These are phyloP conservation scores for Penicillium nordicum DNA, from an alignment of 2,329 filamentous ascomycete genomes.

Conservation along the genomic window DNA sequence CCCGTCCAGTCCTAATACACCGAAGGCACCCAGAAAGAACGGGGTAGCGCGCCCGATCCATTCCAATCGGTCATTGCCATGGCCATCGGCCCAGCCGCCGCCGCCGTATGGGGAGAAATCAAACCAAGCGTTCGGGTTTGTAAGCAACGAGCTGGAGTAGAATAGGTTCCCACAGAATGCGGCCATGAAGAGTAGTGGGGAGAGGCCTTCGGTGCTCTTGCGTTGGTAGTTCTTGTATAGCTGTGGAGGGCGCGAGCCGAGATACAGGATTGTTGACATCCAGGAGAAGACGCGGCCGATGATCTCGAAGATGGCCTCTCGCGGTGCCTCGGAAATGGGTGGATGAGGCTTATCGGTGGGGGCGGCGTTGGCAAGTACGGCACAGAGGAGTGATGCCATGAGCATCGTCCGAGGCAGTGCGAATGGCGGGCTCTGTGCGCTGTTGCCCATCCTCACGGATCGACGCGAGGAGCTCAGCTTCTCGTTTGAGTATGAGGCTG, in stretches of 20 bases:
- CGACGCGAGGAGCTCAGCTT: slow-evolving; percentile 31
- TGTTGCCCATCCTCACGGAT: slow-evolving; percentile 26
- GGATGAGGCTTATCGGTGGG: slow-evolving; percentile 32
- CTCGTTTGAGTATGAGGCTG: slow-evolving; percentile 35
- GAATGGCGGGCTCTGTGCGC: slow-evolving; percentile 27
- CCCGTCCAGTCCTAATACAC: slow-evolving; percentile 60
- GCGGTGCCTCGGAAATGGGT: slow-evolving; percentile 17
- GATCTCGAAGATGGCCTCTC: slow-evolving; percentile 38
- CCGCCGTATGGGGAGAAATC: slow-evolving; percentile 55
- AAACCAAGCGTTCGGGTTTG: slow-evolving; percentile 62
- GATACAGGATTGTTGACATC: slow-evolving; percentile 56
- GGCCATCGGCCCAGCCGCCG: slow-evolving; percentile 57
- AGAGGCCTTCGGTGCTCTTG: slow-evolving; percentile 62
- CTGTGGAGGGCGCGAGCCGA: slow-evolving; percentile 60
- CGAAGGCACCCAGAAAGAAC: slow-evolving; percentile 65
- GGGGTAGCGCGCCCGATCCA: slow-evolving; percentile 60
- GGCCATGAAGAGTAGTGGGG: slow-evolving; percentile 61
- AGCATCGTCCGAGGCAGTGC: slow-evolving; percentile 45
- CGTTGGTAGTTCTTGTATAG: slow-evolving; percentile 63
- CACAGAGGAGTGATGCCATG: slow-evolving; percentile 45
- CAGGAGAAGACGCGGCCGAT: slow-evolving; percentile 54
- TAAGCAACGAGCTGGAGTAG: slow-evolving; percentile 60
- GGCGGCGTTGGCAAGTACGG: slow-evolving; percentile 42
- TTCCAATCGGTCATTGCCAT: slow-evolving; percentile 52
- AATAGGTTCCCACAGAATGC: slow-evolving; percentile 67